Evolutionary conservation across 2,329 filamentous ascomycete species (phyloP).

Genomic region (Pseudocercospora musae): DNA sequence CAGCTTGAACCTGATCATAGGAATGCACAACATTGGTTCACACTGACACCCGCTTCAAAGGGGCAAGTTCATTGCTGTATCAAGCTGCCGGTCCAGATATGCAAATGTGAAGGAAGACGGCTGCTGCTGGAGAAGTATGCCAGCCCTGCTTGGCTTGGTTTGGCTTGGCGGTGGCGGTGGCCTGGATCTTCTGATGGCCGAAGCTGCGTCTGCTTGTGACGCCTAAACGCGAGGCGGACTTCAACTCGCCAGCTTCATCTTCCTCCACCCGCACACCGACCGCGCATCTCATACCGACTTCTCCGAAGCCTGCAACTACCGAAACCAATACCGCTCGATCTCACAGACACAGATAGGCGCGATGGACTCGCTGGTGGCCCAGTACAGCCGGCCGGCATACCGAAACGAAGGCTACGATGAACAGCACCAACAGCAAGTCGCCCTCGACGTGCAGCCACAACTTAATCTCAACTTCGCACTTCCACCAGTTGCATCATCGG

Average conservation of each 20-base stretch:
- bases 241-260: background rate
- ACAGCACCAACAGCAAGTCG: constrained; percentile 57
- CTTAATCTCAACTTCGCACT: constrained; percentile 92
- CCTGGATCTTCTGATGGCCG: background rate
- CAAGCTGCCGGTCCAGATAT: no score
- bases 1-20: background rate
- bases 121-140: background rate
- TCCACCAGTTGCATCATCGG: constrained; percentile 84
- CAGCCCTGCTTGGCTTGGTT: background rate
- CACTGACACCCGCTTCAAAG: no score
- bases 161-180: background rate
- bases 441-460: constrained; percentile 66
- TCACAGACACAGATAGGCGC: constrained; percentile 18
- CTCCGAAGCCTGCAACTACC: background rate
- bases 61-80: no score
- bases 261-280: background rate
- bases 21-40: no score
- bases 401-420: constrained; percentile 72
- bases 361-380: constrained; percentile 92
- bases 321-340: background rate
- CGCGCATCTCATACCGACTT: background rate
- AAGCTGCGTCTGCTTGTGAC: constrained; percentile 6
- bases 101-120: background rate
- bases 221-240: constrained; percentile 1
- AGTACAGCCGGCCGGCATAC: constrained; percentile 78